A percentile compares a stretch with the other conserved stretches of the same genome.
Evolutionary conservation across 495 filamentous ascomycete species (phyloP).

Genomic region (Platismatia glauca): DNA sequence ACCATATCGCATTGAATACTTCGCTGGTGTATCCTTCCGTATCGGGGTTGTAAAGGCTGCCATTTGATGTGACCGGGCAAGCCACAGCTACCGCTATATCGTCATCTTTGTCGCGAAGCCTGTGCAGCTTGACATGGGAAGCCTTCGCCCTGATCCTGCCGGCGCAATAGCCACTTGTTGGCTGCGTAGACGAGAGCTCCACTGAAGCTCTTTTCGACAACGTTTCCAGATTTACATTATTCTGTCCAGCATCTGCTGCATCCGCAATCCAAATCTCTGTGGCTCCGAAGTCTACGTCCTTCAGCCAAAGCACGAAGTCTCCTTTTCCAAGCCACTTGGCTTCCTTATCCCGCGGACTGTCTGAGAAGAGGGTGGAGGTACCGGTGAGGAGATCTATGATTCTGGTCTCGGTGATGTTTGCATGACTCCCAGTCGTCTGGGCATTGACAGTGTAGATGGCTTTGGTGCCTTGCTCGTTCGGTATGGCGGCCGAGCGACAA

Average conservation of each 20-base stretch:
- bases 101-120: conserved; percentile 49
- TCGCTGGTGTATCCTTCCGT: conserved; percentile 40
- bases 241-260: conserved; percentile 43
- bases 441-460: conserved; percentile 64
- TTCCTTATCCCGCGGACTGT: conserved; percentile 52
- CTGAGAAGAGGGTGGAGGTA: conserved; percentile 54
- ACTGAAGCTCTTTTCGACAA: neutral
- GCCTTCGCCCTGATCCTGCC: conserved; percentile 44
- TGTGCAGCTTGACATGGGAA: conserved; percentile 59
- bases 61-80: conserved; percentile 47
- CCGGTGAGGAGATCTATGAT: conserved; percentile 62
- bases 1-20: conserved; percentile 57
- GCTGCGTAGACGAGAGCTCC: neutral
- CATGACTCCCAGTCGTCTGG: conserved; percentile 72
- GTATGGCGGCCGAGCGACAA: conserved; percentile 62
- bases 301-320: conserved; percentile 56
- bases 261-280: conserved; percentile 53
- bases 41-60: conserved; percentile 46
- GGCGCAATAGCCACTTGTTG: conserved; percentile 33
- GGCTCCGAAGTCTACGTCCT: conserved; percentile 50
- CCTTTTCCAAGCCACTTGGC: conserved; percentile 63
- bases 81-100: conserved; percentile 61
- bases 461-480: conserved; percentile 59
- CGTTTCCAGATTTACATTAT: conserved; percentile 28
- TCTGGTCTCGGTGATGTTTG: conserved; percentile 60